Evolutionary conservation across 2,329 filamentous ascomycete species (phyloP), one percentile per base, ranked within the genome.

Genomic region (Colletotrichum echinochloae): DNA sequence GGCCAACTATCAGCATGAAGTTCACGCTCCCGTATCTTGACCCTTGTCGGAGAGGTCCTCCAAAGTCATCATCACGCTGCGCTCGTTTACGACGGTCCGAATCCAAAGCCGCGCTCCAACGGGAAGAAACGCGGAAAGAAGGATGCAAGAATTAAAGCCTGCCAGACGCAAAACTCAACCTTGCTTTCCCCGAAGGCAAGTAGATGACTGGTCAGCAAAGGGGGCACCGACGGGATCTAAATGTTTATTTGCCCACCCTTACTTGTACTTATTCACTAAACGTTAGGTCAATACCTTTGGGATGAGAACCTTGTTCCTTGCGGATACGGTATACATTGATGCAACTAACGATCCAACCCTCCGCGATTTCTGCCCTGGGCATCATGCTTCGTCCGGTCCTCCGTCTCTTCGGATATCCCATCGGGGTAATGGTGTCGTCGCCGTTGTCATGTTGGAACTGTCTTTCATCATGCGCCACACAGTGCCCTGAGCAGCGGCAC

Each of bases 381-480:
- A 30, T 55, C 20, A 30, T 35, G 30, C 30, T 18, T 33, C 59
- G 26, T 65, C 55, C 60, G 33, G 54, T n/a, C 33, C 41, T 37
- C 59, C 59, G 30, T 67, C 60, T 70, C 37, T 28, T 44, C 62
- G 44, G 39, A 35, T 59, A 57, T 30, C 23, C 55, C 44, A 59
- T 52, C 37, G 51, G 18, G 52, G 64, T 48, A 62, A 52, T 30
- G 23, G n/a, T 46, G 41, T 62, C 23, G 23, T 52, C 35, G 49
- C 63, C 44, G 23, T 46, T 35, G 28, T 51, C 33, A 23, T 23
- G 23, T 52, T 52, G 46, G 37, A 8, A 20, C 35, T 63, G 5
- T 46, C 33, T 11, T n/a, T 57, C 23, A 39, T 26, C 23, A 18
- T 39, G 41, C 23, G 33, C 57, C 67, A 62, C 51, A 70, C 14